phyloP scores from a whole-genome alignment of 441 rosid species.

The Erodium texanum region DNA sequence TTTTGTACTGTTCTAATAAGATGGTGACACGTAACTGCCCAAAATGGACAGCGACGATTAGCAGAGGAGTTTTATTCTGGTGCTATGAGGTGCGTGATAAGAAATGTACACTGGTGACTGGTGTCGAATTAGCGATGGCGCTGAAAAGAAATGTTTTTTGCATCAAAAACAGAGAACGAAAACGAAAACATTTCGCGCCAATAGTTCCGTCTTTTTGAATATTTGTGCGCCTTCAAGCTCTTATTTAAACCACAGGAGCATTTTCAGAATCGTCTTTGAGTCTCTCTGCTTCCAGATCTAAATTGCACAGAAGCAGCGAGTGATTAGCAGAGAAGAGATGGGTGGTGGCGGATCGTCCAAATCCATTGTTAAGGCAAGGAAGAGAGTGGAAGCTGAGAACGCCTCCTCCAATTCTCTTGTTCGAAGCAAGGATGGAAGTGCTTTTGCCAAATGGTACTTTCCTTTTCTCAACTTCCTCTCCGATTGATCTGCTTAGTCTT shows the following conservation, averaged over 20 bases:
- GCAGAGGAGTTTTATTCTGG: neutral
- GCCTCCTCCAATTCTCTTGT: slow-evolving; percentile 33
- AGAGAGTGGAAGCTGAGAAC: slow-evolving; percentile 69
- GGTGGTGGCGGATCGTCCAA: slow-evolving; percentile 26
- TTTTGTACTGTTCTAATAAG: neutral
- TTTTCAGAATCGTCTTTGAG: neutral
- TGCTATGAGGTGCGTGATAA: neutral
- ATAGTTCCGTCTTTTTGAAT: neutral
- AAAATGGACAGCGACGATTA: neutral
- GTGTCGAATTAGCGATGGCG: neutral
- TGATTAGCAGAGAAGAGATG: neutral
- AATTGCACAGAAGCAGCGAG: neutral
- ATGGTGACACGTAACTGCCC: neutral
- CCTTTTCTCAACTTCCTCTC: neutral
- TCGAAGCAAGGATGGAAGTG: slow-evolving; percentile 72
- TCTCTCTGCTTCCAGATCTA: neutral
- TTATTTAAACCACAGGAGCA: neutral
- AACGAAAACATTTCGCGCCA: neutral
- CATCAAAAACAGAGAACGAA: neutral
- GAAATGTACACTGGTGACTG: neutral
- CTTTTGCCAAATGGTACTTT: slow-evolving; percentile 61
- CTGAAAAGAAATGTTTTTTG: too few species aligned
- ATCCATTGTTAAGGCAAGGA: slow-evolving; percentile 48
- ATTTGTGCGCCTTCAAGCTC: neutral
- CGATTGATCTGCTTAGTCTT: neutral